Base-by-base conservation (phyloP, 768 basidiomycete genomes). In the Mycena alexandri region DNA sequence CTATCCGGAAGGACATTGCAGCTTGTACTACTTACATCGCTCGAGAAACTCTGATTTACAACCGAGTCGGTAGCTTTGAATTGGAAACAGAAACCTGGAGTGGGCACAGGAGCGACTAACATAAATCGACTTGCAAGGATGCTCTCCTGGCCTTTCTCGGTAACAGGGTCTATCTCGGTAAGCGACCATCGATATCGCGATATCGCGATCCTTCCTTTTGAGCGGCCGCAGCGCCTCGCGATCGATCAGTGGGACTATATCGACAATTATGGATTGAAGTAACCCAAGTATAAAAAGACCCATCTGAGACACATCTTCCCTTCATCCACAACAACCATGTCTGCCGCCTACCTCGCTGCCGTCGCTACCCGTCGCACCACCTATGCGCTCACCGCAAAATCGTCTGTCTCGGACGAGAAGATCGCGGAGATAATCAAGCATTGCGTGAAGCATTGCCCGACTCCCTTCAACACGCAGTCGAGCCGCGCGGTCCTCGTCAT, bases 391-490 rank as follows among this genome's bases (percentile, higher is more conserved):
- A 63, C 67, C 9, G 4, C 29, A 16, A 59, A 53, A 3, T 68
- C 61, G 17, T 43, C 61, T 11, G 44, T 68, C 42, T 25, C 67
- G 1, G 67, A 68, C 25, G 55, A 44, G 43, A 62, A 68, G 36
- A 47, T 68, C 48, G 61, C 63, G 50, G 67, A 42, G 13, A 68
- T 68, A 22, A 21, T 68, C 11, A 63, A 68, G 43, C 5, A 50
- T 0, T 33, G 21, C n/a, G 67, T 68, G 1, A 16, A 46, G 7
- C 61, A 62, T 21, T 44, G 25, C 17, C 67, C 67, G 7, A 63
- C 67, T 19, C 25, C 67, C 1, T 68, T 68, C 56, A 68, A 68
- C 50, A 62, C 9, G 0, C 67, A 68, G 43, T 53, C 55, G 41
- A 46, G 48, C 50, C 67, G 67, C 14, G 67, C 50, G 1, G 56